phyloP scores from a whole-genome alignment of 2,329 filamentous ascomycete species.

The Trichoderma polysporum region DNA sequence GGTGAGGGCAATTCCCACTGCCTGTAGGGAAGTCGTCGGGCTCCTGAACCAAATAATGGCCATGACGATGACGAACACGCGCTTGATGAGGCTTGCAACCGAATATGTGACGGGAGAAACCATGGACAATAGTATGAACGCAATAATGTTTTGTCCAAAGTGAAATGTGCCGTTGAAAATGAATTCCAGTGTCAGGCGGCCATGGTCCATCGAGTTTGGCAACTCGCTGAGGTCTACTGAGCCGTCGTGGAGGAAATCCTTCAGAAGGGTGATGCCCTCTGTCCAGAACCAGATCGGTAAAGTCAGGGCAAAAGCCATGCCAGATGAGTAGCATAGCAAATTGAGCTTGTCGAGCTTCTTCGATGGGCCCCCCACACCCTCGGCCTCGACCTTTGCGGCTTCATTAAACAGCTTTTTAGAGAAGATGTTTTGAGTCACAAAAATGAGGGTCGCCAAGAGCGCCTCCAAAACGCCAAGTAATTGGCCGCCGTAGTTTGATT shows the following conservation, averaged over 20 bases:
- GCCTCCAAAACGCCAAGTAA: constrained; percentile 88
- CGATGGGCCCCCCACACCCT: constrained; percentile 60
- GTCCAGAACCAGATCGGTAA: constrained; percentile 90
- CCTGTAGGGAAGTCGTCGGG: constrained; percentile 79
- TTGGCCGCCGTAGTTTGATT: constrained; percentile 74
- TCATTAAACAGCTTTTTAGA: constrained; percentile 98
- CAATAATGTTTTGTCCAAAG: constrained; percentile 93
- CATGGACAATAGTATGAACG: constrained; percentile 87
- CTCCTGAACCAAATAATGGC: constrained; percentile 96
- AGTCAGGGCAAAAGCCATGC: constrained; percentile 84
- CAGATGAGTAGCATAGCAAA: constrained; percentile 93
- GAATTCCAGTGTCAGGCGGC: constrained; percentile 76
- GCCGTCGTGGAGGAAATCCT: constrained; percentile 80
- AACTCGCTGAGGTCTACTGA: constrained; percentile 60
- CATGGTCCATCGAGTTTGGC: constrained; percentile 72
- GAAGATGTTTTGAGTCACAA: constrained; percentile 98
- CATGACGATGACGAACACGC: constrained; percentile 93
- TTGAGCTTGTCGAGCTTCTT: constrained; percentile 96
- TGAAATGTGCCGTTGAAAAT: constrained; percentile 97
- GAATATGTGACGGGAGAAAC: constrained; percentile 97
- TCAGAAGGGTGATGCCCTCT: constrained; percentile 76
- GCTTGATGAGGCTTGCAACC: constrained; percentile 92
- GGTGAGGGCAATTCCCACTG: constrained; percentile 80
- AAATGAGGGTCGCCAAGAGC: constrained; percentile 85
- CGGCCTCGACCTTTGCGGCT: constrained; percentile 78